These are phyloP conservation scores for Exophiala viscosa DNA, from an alignment of 2,329 filamentous ascomycete genomes.

Conservation along the genomic window DNA sequence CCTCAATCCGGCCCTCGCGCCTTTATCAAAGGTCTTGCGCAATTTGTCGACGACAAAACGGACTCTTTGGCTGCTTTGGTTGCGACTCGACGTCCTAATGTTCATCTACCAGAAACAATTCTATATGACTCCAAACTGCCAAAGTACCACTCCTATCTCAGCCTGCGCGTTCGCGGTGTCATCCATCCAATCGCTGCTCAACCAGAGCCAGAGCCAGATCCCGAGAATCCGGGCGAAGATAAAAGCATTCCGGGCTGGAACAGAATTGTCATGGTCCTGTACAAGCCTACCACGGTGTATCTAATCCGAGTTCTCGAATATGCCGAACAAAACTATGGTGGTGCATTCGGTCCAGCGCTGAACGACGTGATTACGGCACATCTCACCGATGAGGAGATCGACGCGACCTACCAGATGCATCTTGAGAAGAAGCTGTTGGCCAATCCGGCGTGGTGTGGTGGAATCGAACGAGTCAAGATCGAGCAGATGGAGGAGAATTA, in stretches of 20 bases:
- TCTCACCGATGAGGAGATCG: conserved; percentile 13
- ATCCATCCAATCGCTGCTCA: conserved; percentile 31
- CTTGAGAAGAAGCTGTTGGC: conserved; percentile 9
- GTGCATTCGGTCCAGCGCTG: conserved; percentile 13
- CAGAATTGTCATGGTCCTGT: conserved; percentile 38
- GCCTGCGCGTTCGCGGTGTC: conserved; percentile 35
- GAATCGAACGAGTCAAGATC: conserved; percentile 12
- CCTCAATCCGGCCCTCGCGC: conserved; percentile 9
- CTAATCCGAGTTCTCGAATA: conserved; percentile 24
- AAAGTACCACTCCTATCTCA: conserved; percentile 25
- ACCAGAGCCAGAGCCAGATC: conserved; percentile 1
- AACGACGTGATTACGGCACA: conserved; percentile 5
- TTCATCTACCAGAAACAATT: not conserved
- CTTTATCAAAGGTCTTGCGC: conserved; percentile 24
- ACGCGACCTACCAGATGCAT: conserved; percentile 10
- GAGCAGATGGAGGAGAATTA: conserved; percentile 24
- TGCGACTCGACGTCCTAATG: not conserved
- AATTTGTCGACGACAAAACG: conserved; percentile 16
- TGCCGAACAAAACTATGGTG: conserved; percentile 23
- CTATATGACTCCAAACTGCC: conserved; percentile 9
- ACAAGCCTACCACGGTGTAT: conserved; percentile 26
- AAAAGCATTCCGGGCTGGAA: conserved; percentile 35
- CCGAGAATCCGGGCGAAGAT: not conserved
- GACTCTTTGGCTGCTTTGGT: not conserved
- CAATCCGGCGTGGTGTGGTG: conserved; percentile 9